Conservation (phyloP, 2,329 filamentous ascomycete genomes). For the Blastomyces gilchristii region DNA sequence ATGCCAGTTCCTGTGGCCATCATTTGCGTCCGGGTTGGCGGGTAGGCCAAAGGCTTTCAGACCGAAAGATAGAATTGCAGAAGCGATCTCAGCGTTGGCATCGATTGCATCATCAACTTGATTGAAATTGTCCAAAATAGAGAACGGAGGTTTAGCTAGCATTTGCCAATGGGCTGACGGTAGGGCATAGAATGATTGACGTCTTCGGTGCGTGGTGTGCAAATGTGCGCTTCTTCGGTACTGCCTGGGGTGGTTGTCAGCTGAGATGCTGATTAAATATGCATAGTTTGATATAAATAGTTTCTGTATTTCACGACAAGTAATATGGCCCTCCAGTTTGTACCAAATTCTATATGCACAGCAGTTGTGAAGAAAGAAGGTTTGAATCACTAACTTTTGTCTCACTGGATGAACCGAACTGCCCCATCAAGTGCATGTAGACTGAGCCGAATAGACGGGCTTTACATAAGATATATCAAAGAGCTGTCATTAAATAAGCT, state of each 20-base stretch:
- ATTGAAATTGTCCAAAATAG: slow-evolving; percentile 66
- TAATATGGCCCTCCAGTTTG: not conserved
- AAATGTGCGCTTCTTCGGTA: slow-evolving; percentile 78
- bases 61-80: slow-evolving; percentile 62
- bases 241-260: slow-evolving; percentile 46
- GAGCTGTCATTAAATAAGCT: slow-evolving; percentile 28
- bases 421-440: not conserved
- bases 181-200: slow-evolving; percentile 87
- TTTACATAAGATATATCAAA: not conserved
- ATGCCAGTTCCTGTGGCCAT: slow-evolving; percentile 50
- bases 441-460: slow-evolving; percentile 9
- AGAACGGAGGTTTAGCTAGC: slow-evolving; percentile 71
- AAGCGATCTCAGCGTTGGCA: slow-evolving; percentile 70
- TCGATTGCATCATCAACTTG: slow-evolving; percentile 82
- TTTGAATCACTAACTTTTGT: not conserved
- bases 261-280: not conserved
- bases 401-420: not conserved
- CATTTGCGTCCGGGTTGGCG: slow-evolving; percentile 22
- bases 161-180: slow-evolving; percentile 75
- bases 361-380: not conserved
- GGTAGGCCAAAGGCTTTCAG: slow-evolving; percentile 56
- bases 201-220: slow-evolving; percentile 80
- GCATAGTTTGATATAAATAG: not conserved
- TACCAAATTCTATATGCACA: not conserved
- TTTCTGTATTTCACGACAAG: not conserved